These are phyloP conservation scores for Fusarium sulawesiense DNA, from an alignment of 2,329 filamentous ascomycete genomes.

Conservation along the genomic window DNA sequence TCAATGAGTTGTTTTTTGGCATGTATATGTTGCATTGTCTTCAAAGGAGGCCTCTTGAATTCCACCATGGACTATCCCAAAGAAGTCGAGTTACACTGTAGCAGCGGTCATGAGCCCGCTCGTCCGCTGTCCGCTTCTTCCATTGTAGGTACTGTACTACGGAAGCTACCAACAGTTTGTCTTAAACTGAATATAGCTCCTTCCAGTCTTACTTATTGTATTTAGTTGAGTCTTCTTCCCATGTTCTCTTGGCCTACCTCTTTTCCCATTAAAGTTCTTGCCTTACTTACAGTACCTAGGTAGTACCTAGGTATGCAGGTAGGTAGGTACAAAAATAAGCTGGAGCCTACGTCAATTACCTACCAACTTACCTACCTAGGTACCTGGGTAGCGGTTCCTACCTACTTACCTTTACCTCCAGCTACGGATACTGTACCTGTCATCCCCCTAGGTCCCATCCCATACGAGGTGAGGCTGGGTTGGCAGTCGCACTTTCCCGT, in stretches of 20 bases:
- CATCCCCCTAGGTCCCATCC: not conserved
- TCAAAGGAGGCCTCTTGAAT: slow-evolving; percentile 31
- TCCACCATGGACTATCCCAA: slow-evolving; percentile 23
- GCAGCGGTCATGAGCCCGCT: slow-evolving; percentile 13
- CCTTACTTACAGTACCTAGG: not conserved
- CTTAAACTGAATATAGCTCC: not conserved
- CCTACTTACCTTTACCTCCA: too few species aligned
- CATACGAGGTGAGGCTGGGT: not conserved
- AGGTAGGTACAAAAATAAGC: too few species aligned
- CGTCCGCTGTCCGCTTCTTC: slow-evolving; percentile 6
- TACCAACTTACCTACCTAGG: not conserved
- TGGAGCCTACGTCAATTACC: not conserved
- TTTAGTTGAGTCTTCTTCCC: slow-evolving; percentile 2
- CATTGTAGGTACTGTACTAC: not conserved
- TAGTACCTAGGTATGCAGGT: too few species aligned
- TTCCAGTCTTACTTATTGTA: not conserved
- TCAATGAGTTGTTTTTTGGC: slow-evolving; percentile 33
- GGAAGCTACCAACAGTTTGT: too few species aligned
- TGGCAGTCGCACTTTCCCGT: slow-evolving; percentile 3
- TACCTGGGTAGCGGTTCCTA: too few species aligned
- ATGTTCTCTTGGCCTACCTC: slow-evolving; percentile 5
- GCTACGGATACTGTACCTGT: not conserved
- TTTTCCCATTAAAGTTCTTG: not conserved
- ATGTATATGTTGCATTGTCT: slow-evolving; percentile 3
- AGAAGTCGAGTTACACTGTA: slow-evolving; percentile 29